Base-by-base conservation (phyloP, 2,329 filamentous ascomycete species). In the Camillea tinctor region DNA sequence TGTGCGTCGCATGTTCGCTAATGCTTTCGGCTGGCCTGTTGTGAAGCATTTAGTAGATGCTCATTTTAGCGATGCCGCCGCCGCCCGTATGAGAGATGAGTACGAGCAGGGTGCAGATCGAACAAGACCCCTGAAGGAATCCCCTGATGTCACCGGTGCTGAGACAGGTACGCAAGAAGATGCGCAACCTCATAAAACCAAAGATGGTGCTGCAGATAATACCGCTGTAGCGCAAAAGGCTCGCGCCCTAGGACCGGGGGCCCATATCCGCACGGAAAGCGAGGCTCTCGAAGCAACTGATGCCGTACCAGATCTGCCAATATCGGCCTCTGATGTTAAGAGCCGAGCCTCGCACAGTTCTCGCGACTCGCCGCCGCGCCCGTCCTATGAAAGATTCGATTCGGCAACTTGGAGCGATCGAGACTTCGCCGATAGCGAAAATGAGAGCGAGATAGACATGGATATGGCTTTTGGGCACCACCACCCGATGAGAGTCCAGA, bases 21-120 rank as follows among this genome's bases (percentile, higher is more conserved):
- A 99, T 71, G 95, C 95, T 0, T 96, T 96, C 69, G 95, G 95
- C 1, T 99, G 95, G 95, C 95, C 95, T 0, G 95, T 99, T 0
- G 81, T 98, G 54, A 93, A 97, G 76, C 95, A 99, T 76, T 79
- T 98, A 20, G 94, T 95, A 56, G 93, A 98, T 69, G 93, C 92
- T 0, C 95, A 99, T 76, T 99, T 99, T 73, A 90, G 88, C 57
- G 90, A 96, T 71, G 88, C 87, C 0, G 84, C 84, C 53, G 77
- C 83, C 1, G 88, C 90, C 0, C 81, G 83, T 17, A 87, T 84
- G 1, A 81, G 86, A 1, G 90, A 93, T 68, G 86, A 90, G 54
- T 76, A 88, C 30, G 89, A 92, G 72, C 77, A 81, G 50, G 83
- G 80, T n/a, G 74, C 76, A 0, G 93, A 97, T 69, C 84, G 89